Conservation (phyloP, 371 early-diverging fungal species). For the Conidiobolus incongruus region DNA sequence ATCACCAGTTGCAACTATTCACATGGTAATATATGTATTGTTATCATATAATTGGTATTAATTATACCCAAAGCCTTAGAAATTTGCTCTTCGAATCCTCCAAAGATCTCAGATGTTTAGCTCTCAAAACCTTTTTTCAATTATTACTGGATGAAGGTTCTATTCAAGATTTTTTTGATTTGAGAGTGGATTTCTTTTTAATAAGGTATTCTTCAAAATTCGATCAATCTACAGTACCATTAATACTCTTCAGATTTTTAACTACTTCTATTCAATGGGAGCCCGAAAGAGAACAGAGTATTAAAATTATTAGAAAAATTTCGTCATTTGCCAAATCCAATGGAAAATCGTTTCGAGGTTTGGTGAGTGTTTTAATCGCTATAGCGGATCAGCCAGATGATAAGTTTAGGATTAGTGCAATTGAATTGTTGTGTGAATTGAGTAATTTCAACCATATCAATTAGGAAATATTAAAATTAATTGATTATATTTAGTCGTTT, state of each 20-base stretch:
- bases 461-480: neutral
- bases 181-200: neutral
- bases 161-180: too few species aligned
- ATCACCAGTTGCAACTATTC: too few species aligned
- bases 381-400: constrained; percentile 1
- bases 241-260: neutral
- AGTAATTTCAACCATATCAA: neutral
- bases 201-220: neutral
- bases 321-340: too few species aligned
- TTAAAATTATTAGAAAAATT: neutral
- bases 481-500: neutral
- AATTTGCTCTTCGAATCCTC: too few species aligned
- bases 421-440: constrained; percentile 2
- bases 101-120: too few species aligned
- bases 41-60: too few species aligned
- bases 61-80: too few species aligned
- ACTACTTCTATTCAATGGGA: constrained; percentile 1
- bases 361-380: neutral
- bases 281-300: neutral
- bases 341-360: too few species aligned
- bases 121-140: too few species aligned
- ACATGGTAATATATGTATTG: too few species aligned
- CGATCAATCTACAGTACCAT: neutral
- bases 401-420: neutral
- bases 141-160: too few species aligned